Base-by-base conservation (phyloP, 78 protist species). In the Trichosphaerium sp. region DNA sequence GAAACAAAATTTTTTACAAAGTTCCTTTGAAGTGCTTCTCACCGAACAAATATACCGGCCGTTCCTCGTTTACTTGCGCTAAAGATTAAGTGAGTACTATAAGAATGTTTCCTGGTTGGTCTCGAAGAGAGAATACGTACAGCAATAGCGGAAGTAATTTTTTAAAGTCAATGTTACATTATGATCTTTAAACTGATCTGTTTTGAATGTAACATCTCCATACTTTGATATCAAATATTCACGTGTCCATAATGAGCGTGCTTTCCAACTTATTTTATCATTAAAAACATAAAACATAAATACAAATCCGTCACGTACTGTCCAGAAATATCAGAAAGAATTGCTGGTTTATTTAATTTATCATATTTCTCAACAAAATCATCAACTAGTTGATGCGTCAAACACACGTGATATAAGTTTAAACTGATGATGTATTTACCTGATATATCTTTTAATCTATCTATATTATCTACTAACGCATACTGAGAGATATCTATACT, bases 1-100 rank as follows among this genome's bases (percentile, higher is more conserved):
- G n/a, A n/a, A n/a, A n/a, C n/a, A n/a, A n/a, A n/a, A n/a, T n/a
- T n/a, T n/a, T n/a, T n/a, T n/a, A n/a, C n/a, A n/a, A n/a, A n/a
- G n/a, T n/a, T n/a, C n/a, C n/a, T n/a, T n/a, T n/a, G n/a, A n/a
- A n/a, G n/a, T n/a, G n/a, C n/a, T n/a, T n/a, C n/a, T n/a, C n/a
- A n/a, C n/a, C 92, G 42, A 86, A 86, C 28, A 86, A 40, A 44
- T 86, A 86, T 51, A 79, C 62, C 44, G 92, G 92, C 28, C 44
- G 60, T 41, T 86, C 92, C 35, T 86, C 92, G 1, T 18, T 23
- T n/a, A 35, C n/a, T 4, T 38, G n/a, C n/a, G n/a, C 1, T 38
- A 11, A 47, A 18, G 51, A 47, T 18, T 47, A 18, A 47, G 21
- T 47, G 21, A 47, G 18, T 47, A 21, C 51, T 47, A 47, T 47